Evolutionary conservation across 1,284 basidiomycete genomes (phyloP), one percentile per base, ranked within the genome.

Genomic region (Trametes hirsuta): DNA sequence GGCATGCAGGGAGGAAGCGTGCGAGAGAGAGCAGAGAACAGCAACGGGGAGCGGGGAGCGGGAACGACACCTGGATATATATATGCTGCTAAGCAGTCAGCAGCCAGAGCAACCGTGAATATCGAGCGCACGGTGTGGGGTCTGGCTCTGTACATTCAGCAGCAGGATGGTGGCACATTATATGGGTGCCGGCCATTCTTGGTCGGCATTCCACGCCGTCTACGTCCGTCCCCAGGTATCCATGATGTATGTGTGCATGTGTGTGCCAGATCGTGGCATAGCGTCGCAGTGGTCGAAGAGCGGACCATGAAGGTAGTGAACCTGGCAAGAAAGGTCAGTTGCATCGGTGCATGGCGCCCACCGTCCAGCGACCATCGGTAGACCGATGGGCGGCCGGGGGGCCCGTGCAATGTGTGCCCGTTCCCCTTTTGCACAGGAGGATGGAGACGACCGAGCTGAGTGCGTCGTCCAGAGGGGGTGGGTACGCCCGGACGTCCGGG

Each of bases 381-480:
- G 30, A 8, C 30, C 8, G 4, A 30, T 30, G 30, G 30, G 30
- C n/a, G 39, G 18, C 1, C 39, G 39, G 3, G 39, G 39, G 39
- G 12, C 11, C 5, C n/a, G 45, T 47, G 24, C 45, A 8, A 47
- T 12, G 45, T 25, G 45, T 22, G 24, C 24, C 45, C 45, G n/a
- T 12, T 40, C 39, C 39, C n/a, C 12, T 18, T 40, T 40, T 40
- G 41, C 18, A 47, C 21, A 54, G 58, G 24, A 63, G 47, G 15
- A 56, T 22, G 44, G 50, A 12, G 39, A 53, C 35, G 51, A 44
- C 51, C n/a, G 59, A 42, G 40, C 62, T 58, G 30, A 52, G 49
- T 1, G 56, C 37, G 45, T 47, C 9, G 36, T n/a, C 48, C 3
- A 47, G 37, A 15, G 36, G 49, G 18, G 36, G 47, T 22, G 11